Evolutionary conservation across 352 stramenopile species (phyloP).

Genomic region (Globisporangium acanthophoron): DNA sequence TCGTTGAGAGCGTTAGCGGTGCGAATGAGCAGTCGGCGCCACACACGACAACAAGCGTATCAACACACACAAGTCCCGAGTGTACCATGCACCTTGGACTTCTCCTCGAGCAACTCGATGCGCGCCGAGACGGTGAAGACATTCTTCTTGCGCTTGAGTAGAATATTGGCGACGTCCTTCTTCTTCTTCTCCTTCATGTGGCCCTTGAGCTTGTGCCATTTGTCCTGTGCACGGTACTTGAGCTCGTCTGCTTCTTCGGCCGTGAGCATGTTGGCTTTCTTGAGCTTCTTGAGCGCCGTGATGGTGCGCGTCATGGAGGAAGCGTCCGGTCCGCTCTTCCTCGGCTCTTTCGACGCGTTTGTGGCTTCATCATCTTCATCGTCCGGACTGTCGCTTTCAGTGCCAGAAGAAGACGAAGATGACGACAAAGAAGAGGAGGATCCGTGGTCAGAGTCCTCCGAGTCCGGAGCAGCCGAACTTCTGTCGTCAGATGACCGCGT

Average conservation of each 20-base stretch:
- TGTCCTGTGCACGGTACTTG: slow-evolving; percentile 53
- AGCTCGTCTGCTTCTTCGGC: slow-evolving; percentile 55
- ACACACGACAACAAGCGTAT: not conserved
- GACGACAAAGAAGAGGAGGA: slow-evolving; percentile 2
- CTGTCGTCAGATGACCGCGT: not conserved
- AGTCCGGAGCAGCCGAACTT: not conserved
- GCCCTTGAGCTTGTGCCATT: slow-evolving; percentile 67
- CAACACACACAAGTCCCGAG: not conserved
- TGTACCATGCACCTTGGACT: slow-evolving; percentile 28
- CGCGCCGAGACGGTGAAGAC: slow-evolving; percentile 70
- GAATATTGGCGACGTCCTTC: slow-evolving; percentile 65
- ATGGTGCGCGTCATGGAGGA: slow-evolving; percentile 50
- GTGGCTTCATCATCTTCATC: not conserved
- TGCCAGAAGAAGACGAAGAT: slow-evolving; percentile 2
- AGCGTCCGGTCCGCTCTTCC: slow-evolving; percentile 8
- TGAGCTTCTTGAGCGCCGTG: slow-evolving; percentile 61
- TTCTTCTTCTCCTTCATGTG: slow-evolving; percentile 78
- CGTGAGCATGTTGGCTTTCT: slow-evolving; percentile 50
- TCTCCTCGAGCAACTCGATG: slow-evolving; percentile 69
- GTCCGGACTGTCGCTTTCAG: slow-evolving; percentile 1
- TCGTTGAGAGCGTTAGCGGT: not conserved
- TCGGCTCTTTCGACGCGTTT: not conserved
- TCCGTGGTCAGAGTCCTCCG: not conserved
- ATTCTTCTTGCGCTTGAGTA: slow-evolving; percentile 78
- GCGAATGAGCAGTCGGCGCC: not conserved